Conservation (phyloP, 495 filamentous ascomycete genomes). For the Glonium stellatum region DNA sequence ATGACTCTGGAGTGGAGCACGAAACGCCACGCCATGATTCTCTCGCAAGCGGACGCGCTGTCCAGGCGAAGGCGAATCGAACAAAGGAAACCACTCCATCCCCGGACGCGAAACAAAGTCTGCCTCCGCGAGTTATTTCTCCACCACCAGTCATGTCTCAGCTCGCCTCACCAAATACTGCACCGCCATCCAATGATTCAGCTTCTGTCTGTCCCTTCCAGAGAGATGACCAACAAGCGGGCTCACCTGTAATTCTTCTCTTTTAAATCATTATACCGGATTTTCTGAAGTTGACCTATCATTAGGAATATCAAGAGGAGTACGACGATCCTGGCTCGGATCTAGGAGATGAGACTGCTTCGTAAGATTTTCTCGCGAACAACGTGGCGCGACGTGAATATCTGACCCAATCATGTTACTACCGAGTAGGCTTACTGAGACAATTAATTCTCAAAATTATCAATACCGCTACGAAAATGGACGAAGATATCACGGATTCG, state of each 20-base stretch:
- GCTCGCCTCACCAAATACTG: background rate
- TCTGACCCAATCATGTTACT: background rate
- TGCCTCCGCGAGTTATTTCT: background rate
- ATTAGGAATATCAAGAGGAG: background rate
- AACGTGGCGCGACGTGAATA: background rate
- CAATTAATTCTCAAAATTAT: constrained; percentile 6
- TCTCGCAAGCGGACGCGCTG: background rate
- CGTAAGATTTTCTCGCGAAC: background rate
- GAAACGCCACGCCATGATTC: background rate
- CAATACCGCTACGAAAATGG: constrained; percentile 4
- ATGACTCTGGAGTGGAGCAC: background rate
- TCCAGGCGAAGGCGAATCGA: background rate
- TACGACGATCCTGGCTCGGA: background rate
- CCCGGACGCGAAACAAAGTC: too few relatives aligned
- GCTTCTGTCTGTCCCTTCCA: too few relatives aligned
- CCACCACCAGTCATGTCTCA: background rate
- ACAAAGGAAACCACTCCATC: background rate
- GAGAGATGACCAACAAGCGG: too few relatives aligned
- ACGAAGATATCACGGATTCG: constrained; percentile 7
- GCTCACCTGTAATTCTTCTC: background rate
- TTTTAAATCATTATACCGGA: background rate
- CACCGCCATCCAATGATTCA: too few relatives aligned
- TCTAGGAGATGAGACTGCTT: background rate
- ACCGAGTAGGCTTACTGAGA: background rate
- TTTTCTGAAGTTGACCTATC: background rate